Evolutionary conservation across 2,329 filamentous ascomycete genomes (phyloP).

Genomic region (Magnaporthiopsis incrustans): DNA sequence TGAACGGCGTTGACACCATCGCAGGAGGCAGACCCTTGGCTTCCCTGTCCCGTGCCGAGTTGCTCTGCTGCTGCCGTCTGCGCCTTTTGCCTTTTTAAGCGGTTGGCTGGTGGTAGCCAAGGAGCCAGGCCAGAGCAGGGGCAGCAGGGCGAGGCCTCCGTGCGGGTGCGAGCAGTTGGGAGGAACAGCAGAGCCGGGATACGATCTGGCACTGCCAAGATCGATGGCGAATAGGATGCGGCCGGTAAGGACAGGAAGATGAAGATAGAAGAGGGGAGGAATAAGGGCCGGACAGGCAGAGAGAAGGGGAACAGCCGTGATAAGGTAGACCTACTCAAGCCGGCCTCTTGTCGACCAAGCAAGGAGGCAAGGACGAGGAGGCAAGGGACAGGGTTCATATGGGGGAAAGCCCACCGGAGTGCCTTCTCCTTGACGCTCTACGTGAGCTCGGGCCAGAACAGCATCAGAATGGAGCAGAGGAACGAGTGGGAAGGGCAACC

Average conservation of each 20-base stretch:
- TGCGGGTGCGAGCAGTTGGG: too few relatives aligned
- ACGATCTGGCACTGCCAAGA: background rate
- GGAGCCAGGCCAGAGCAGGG: background rate
- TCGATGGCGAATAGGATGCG: background rate
- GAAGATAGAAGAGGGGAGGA: background rate
- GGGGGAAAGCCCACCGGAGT: background rate
- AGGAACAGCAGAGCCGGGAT: background rate
- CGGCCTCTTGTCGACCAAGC: background rate
- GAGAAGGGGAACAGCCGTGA: background rate
- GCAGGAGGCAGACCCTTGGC: background rate
- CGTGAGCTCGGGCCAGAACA: background rate
- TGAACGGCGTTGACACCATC: slow-evolving; percentile 2
- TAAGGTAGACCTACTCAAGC: background rate
- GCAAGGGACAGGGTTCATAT: background rate
- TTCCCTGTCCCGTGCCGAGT: background rate
- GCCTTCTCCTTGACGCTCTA: background rate
- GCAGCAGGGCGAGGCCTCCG: background rate
- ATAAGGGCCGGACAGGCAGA: background rate
- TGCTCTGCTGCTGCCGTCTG: background rate
- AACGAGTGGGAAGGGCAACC: background rate
- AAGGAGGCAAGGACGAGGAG: background rate
- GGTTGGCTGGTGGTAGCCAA: background rate
- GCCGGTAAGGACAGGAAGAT: background rate
- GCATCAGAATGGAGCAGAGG: background rate
- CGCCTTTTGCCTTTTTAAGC: background rate